Conservation (phyloP, 2,329 filamentous ascomycete genomes). For the Aspergillus tamarii region DNA sequence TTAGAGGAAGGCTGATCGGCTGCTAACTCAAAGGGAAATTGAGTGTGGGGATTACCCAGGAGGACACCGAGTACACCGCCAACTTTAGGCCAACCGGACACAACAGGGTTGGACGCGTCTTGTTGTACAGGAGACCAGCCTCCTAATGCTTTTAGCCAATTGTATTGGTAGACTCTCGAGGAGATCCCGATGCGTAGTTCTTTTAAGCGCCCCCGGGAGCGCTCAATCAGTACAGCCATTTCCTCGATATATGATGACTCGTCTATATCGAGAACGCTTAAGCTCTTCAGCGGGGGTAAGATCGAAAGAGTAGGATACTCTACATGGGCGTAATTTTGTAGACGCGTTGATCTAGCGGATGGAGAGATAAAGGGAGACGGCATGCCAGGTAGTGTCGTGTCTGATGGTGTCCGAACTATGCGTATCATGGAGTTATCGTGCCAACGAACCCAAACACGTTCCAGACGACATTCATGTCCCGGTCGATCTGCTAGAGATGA, state of each 20-base stretch:
- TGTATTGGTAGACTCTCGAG: conserved; percentile 30
- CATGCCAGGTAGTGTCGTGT: conserved; percentile 20
- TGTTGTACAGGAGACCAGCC: conserved; percentile 20
- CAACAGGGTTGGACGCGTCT: conserved; percentile 7
- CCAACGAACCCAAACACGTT: conserved; percentile 79
- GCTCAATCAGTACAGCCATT: conserved; percentile 75
- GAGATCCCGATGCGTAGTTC: conserved; percentile 77
- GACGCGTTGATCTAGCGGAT: conserved; percentile 39
- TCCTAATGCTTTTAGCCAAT: conserved; percentile 34
- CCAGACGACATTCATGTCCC: conserved; percentile 66
- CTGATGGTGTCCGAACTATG: conserved; percentile 19
- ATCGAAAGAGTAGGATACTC: conserved; percentile 82
- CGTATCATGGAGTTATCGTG: conserved; percentile 66
- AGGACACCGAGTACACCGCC: conserved; percentile 40
- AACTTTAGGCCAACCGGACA: conserved; percentile 34
- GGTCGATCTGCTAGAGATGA: conserved; percentile 69
- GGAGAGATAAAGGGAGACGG: conserved; percentile 21
- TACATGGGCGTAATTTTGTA: conserved; percentile 61
- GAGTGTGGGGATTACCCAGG: conserved; percentile 15
- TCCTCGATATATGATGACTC: conserved; percentile 82
- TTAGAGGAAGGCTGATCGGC: conserved; percentile 6
- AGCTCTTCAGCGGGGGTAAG: conserved; percentile 71
- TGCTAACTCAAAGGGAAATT: background rate
- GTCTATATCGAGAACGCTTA: conserved; percentile 80
- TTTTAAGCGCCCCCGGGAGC: conserved; percentile 66